Base-by-base conservation (phyloP, 805 yeast species). In the Saturnispora quitensis region DNA sequence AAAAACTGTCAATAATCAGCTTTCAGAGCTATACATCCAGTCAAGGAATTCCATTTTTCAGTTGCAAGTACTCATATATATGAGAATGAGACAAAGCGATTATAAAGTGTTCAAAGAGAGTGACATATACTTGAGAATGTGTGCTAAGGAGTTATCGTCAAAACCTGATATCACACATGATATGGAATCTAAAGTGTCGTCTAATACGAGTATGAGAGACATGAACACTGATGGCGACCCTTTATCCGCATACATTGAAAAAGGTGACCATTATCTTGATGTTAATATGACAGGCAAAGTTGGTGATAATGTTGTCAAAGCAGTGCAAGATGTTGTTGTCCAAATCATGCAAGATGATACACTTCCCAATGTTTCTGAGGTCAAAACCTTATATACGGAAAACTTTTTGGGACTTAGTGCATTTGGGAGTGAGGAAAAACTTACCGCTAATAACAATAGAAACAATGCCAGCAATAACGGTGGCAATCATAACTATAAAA, bases 281-380 rank as follows among this genome's bases (percentile, higher is more conserved):
- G 71, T 68, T 8, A 58, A 57, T 36, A 65, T 64, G 38, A 63
- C 66, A 3, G 56, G 57, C 7, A 62, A 57, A 36, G 71, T 74
- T 3, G 72, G 76, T 47, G 72, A 73, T 3, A 70, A 65, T 17
- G 82, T 77, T 0, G 64, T 81, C 5, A 70, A 72, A 49, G 87
- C 88, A 0, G 85, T 84, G 18, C 86, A 82, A 60, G 81, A 78
- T 61, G 89, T 86, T 3, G 73, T 84, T 51, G 76, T 75, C 27
- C 79, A 81, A 55, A 82, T 84, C 34, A 77, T 78, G 75, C 68
- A 61, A 25, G 66, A 66, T 36, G 67, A 59, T 27, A 61, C 60
- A 36, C 51, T 56, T 3, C 5, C 44, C 22, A 18, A 40, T 12
- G 18, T 4, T 40, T 22, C 18, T 17, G n/a, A 31, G 34, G 3